Percentiles rank a stretch among this genome's conserved stretches.
These are phyloP conservation scores for Nephelium lappaceum DNA, from an alignment of 345 rosid genomes.

Conservation along the genomic window DNA sequence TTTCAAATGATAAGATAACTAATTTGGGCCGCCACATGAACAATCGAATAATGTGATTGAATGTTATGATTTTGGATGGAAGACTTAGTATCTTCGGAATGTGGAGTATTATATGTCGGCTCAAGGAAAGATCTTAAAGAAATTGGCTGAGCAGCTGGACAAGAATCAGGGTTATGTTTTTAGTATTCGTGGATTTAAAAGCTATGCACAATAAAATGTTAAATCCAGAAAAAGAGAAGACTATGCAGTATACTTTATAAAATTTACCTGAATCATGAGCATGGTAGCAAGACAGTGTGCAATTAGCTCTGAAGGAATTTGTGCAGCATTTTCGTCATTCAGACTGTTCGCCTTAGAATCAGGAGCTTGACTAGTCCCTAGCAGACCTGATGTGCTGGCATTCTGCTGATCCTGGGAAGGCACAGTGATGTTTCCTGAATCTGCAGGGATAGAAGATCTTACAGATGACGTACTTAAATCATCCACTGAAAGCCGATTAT, in stretches of 20 bases:
- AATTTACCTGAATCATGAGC: slow-evolving; percentile 76
- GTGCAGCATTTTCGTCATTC: slow-evolving; percentile 39
- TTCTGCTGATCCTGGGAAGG: slow-evolving; percentile 45
- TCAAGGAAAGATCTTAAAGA: too few species aligned
- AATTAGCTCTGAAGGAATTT: slow-evolving; percentile 65
- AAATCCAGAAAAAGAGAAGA: background rate
- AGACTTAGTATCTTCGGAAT: too few species aligned
- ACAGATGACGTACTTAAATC: slow-evolving; percentile 24
- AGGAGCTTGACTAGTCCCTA: slow-evolving; percentile 31
- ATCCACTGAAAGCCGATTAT: slow-evolving; percentile 51
- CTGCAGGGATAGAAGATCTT: slow-evolving; percentile 33
- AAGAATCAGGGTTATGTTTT: too few species aligned
- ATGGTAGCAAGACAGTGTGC: slow-evolving; percentile 70
- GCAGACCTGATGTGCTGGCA: slow-evolving; percentile 33
- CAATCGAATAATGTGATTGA: too few species aligned
- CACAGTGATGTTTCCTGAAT: slow-evolving; percentile 30
- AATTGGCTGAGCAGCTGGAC: too few species aligned
- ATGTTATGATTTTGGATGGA: too few species aligned
- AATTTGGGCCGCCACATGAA: too few species aligned
- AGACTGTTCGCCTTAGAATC: slow-evolving; percentile 36
- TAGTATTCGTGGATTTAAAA: background rate
- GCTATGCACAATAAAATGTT: background rate
- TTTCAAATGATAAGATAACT: too few species aligned
- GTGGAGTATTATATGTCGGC: too few species aligned
- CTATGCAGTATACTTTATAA: background rate